A percentile compares a stretch with the other conserved stretches of the same genome.
Conservation (phyloP, 2,329 filamentous ascomycete genomes). For the Fusarium neocosmosporiellum region DNA sequence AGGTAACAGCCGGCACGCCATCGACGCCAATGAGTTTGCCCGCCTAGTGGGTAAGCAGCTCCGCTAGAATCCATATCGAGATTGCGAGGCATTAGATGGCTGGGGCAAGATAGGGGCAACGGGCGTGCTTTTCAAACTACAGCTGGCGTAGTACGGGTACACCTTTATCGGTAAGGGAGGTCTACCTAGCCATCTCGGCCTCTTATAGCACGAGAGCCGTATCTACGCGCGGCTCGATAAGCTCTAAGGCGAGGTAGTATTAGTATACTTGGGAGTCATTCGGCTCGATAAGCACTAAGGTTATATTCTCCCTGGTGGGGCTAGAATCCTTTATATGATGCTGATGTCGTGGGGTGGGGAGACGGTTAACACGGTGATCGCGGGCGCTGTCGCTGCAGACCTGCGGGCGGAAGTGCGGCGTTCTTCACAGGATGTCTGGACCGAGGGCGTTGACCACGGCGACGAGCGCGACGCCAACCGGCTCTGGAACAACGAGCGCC, state of each 20-base stretch:
- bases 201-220: neutral
- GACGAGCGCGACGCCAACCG: neutral
- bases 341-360: neutral
- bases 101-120: neutral
- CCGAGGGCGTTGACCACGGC: neutral
- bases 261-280: neutral
- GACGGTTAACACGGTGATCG: neutral
- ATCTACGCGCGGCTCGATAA: neutral
- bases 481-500: neutral
- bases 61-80: slow-evolving; percentile 12
- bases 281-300: neutral
- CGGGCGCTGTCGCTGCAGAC: neutral
- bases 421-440: neutral
- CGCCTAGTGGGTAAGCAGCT: slow-evolving; percentile 17
- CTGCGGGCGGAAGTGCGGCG: neutral
- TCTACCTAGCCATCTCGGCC: neutral
- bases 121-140: neutral
- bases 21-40: slow-evolving; percentile 17
- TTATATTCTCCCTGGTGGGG: neutral
- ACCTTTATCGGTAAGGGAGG: neutral
- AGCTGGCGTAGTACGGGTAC: neutral
- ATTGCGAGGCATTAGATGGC: slow-evolving; percentile 1
- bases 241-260: neutral
- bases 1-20: slow-evolving; percentile 20
- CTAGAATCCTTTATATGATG: neutral